Conservation (phyloP, 176 grass and related monocot genomes). For the Carex parvula region DNA sequence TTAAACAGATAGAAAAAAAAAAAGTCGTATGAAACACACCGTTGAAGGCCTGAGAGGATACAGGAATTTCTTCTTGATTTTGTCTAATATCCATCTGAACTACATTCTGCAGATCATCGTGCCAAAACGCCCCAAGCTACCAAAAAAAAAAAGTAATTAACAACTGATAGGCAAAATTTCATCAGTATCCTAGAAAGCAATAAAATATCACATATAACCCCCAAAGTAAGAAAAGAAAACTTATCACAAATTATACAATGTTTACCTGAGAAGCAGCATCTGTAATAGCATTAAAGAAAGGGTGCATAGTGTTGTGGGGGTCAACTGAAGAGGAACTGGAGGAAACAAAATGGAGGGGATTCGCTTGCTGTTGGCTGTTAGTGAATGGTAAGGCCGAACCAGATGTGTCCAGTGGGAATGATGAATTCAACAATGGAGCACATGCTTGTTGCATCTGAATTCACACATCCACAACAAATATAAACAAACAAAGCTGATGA, state of each 20-base stretch:
- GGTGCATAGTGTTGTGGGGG: constrained; percentile 51
- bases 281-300: constrained; percentile 49
- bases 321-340: constrained; percentile 42
- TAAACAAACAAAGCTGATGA: constrained; percentile 26
- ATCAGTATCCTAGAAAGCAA: neutral
- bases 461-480: constrained; percentile 24
- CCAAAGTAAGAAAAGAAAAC: neutral
- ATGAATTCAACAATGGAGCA: constrained; percentile 42
- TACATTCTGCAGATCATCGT: constrained; percentile 79
- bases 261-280: constrained; percentile 71
- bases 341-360: constrained; percentile 43
- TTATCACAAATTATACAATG: constrained; percentile 14
- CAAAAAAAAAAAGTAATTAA: constrained; percentile 5
- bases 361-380: constrained; percentile 50
- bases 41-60: constrained; percentile 61
- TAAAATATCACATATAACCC: neutral
- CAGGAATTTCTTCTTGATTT: constrained; percentile 55
- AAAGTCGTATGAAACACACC: constrained; percentile 32
- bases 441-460: constrained; percentile 72
- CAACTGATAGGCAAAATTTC: neutral
- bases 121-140: constrained; percentile 77
- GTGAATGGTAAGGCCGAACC: constrained; percentile 51
- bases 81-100: constrained; percentile 89
- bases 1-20: neutral
- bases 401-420: constrained; percentile 71